Conservation (phyloP, 2,329 filamentous ascomycete genomes). For the Phoma sp. region DNA sequence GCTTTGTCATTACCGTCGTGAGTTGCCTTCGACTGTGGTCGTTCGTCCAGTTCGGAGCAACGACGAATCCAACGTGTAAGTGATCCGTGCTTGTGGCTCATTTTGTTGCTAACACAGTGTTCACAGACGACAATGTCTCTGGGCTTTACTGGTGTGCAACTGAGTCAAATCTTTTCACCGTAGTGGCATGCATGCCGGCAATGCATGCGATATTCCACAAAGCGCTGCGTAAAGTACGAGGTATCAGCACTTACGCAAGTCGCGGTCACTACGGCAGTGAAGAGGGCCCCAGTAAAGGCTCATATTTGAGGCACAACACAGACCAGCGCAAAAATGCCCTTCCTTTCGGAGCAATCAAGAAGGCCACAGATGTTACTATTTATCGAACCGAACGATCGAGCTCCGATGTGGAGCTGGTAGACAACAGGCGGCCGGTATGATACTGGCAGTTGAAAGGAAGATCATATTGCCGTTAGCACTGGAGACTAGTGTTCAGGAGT, state of each 20-base stretch:
- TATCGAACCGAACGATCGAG: constrained; percentile 25
- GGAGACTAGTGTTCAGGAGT: too few relatives aligned
- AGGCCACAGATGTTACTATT: constrained; percentile 32
- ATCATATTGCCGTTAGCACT: background rate
- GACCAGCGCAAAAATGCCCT: constrained; percentile 22
- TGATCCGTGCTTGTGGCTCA: background rate
- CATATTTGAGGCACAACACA: constrained; percentile 24
- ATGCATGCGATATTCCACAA: constrained; percentile 31
- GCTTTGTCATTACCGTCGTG: constrained; percentile 36
- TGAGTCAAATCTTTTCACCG: constrained; percentile 36
- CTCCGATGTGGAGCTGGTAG: constrained; percentile 32
- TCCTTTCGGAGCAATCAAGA: constrained; percentile 31
- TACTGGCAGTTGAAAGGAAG: constrained; percentile 30
- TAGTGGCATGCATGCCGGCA: constrained; percentile 41
- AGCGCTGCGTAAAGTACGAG: constrained; percentile 17
- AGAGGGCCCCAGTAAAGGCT: constrained; percentile 24
- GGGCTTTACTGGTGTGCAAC: constrained; percentile 37
- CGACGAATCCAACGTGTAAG: constrained; percentile 35
- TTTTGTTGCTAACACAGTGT: background rate
- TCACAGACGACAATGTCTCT: constrained; percentile 34
- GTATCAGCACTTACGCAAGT: constrained; percentile 23
- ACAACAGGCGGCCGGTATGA: constrained; percentile 2
- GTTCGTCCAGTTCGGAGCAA: constrained; percentile 30
- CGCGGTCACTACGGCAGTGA: constrained; percentile 20
- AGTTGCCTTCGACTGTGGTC: constrained; percentile 31